These are phyloP conservation scores for Fusarium keratoplasticum DNA, from an alignment of 2,329 filamentous ascomycete species.

Conservation along the genomic window DNA sequence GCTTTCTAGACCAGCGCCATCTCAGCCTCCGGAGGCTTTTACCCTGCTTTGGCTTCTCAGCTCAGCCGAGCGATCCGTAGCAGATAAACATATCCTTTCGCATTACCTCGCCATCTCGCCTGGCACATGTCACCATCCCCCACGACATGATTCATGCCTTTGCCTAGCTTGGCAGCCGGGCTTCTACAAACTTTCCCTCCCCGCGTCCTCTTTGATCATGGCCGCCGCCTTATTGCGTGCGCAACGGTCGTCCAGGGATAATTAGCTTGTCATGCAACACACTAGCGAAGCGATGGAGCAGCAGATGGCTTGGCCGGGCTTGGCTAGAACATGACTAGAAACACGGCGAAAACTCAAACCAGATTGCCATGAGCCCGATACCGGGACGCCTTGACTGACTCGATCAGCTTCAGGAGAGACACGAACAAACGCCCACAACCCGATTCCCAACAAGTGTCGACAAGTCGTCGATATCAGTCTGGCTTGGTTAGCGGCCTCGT, in stretches of 20 bases:
- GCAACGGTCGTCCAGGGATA: constrained; percentile 3
- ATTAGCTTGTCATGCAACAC: not conserved
- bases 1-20: constrained; percentile 26
- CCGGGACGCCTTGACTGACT: constrained; percentile 5
- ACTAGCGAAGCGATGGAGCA: not conserved
- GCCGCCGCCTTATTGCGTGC: constrained; percentile 4
- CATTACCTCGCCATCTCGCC: not conserved
- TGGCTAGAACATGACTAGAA: constrained; percentile 32
- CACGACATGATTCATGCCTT: constrained; percentile 16
- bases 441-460: not conserved
- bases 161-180: constrained; percentile 2
- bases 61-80: not conserved
- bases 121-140: constrained; percentile 1
- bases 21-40: not conserved
- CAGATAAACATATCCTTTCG: not conserved
- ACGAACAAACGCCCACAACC: not conserved
- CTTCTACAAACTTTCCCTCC: not conserved
- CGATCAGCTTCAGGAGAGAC: not conserved
- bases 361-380: not conserved
- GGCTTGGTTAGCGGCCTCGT: not conserved
- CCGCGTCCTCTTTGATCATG: not conserved
- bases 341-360: constrained; percentile 18
- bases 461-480: not conserved
- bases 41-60: not conserved
- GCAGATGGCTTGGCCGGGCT: constrained; percentile 3